Conservation (phyloP, 2,329 filamentous ascomycete genomes). For the Verticillium tricorpus region DNA sequence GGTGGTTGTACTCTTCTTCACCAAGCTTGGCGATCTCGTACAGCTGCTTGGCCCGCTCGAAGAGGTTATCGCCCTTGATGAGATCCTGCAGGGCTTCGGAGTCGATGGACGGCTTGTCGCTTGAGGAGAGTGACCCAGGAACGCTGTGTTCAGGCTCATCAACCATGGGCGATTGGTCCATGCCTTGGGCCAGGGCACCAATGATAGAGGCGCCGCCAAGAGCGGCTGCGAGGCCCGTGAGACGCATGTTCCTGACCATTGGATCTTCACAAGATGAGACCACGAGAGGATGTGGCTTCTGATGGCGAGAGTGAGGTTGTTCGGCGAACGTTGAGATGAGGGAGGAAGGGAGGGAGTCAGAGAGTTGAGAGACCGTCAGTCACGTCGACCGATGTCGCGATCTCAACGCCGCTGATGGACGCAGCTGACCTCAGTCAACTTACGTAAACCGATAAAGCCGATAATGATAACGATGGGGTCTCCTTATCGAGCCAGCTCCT, state of each 20-base stretch:
- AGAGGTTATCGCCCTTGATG: constrained; percentile 52
- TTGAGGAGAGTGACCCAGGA: neutral
- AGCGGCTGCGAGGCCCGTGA: neutral
- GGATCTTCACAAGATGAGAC: neutral
- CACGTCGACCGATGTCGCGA: neutral
- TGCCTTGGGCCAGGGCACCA: neutral
- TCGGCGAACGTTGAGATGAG: neutral
- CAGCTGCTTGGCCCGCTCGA: constrained; percentile 55
- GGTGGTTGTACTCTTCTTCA: constrained; percentile 59
- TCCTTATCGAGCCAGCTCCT: neutral
- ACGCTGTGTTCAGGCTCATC: neutral
- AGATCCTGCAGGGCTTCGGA: constrained; percentile 50
- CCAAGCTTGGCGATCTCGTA: constrained; percentile 58
- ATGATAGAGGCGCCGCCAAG: neutral
- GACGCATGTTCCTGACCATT: neutral
- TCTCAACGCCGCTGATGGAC: neutral
- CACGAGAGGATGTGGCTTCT: neutral
- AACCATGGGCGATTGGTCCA: neutral
- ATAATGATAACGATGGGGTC: neutral
- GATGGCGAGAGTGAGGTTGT: too few relatives aligned
- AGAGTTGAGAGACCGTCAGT: neutral
- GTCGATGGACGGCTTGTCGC: constrained; percentile 39
- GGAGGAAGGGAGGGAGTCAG: neutral
- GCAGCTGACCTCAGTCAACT: neutral
- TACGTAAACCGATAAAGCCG: neutral